Percentiles rank a stretch among this genome's conserved stretches.
Evolutionary conservation across 2,329 filamentous ascomycete species (phyloP).

Genomic region (Emergomyces orientalis): DNA sequence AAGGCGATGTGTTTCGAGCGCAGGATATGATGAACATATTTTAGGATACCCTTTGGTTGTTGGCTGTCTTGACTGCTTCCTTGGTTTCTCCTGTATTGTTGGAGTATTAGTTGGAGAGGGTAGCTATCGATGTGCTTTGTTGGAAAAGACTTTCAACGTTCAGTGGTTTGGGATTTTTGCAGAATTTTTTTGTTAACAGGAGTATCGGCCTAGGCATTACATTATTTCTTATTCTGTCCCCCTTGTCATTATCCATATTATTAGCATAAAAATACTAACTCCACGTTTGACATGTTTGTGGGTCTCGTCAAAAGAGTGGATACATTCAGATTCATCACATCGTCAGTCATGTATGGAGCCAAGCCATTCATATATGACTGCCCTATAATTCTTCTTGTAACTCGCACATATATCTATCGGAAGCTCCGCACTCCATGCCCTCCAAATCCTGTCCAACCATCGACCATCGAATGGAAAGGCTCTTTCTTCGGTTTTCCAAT

Average conservation of each 20-base stretch:
- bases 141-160: neutral
- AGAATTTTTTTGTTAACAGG: neutral
- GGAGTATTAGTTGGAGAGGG: neutral
- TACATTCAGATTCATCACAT: neutral
- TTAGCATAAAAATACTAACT: neutral
- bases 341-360: neutral
- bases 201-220: neutral
- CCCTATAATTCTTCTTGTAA: neutral
- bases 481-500: too few species aligned
- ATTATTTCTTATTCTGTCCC: neutral
- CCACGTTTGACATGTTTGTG: neutral
- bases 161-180: neutral
- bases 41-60: constrained; percentile 10
- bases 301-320: neutral
- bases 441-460: neutral
- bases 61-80: neutral
- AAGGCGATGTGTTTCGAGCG: constrained; percentile 36
- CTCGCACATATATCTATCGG: neutral
- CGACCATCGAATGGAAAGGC: too few species aligned
- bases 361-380: neutral
- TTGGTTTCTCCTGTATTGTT: neutral
- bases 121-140: neutral
- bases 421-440: neutral
- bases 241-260: neutral
- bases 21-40: constrained; percentile 35